These are phyloP conservation scores for Diplosphaera chodatii DNA, from an alignment of 139 green algal species.

Conservation along the genomic window DNA sequence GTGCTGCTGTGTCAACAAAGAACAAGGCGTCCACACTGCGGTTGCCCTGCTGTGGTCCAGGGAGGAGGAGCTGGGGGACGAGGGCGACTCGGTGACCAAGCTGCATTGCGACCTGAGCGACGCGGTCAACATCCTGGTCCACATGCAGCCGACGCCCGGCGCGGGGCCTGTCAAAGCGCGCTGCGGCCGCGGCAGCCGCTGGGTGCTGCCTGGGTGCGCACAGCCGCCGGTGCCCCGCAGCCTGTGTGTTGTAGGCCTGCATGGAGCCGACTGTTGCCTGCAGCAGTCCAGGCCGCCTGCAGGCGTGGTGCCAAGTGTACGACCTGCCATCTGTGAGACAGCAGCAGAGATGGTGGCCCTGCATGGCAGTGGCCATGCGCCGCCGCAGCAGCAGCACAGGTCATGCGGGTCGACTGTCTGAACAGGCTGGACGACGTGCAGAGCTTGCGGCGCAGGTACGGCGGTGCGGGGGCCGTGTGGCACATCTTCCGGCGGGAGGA, in stretches of 20 bases:
- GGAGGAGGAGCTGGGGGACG: conserved; percentile 44
- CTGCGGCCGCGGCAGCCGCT: conserved; percentile 26
- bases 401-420: too few species aligned
- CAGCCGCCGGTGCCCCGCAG: too few species aligned
- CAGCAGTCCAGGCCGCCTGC: too few species aligned
- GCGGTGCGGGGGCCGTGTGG: conserved; percentile 69
- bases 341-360: too few species aligned
- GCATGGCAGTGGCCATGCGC: too few species aligned
- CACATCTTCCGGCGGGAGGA: conserved; percentile 68
- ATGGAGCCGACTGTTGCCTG: background rate
- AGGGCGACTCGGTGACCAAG: conserved; percentile 80
- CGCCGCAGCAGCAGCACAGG: too few species aligned
- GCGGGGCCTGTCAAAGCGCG: conserved; percentile 1
- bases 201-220: too few species aligned
- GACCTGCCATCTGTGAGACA: too few species aligned
- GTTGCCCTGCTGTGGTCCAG: conserved; percentile 14
- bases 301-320: too few species aligned
- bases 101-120: conserved; percentile 63
- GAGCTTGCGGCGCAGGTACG: conserved; percentile 16
- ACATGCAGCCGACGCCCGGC: conserved; percentile 19
- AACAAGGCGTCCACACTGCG: too few species aligned
- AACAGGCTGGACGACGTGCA: background rate
- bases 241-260: too few species aligned
- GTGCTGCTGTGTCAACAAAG: too few species aligned
- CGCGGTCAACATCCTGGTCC: conserved; percentile 58